Base-by-base conservation (phyloP, 2,329 filamentous ascomycete genomes). In the Ophiosphaerella korrae region DNA sequence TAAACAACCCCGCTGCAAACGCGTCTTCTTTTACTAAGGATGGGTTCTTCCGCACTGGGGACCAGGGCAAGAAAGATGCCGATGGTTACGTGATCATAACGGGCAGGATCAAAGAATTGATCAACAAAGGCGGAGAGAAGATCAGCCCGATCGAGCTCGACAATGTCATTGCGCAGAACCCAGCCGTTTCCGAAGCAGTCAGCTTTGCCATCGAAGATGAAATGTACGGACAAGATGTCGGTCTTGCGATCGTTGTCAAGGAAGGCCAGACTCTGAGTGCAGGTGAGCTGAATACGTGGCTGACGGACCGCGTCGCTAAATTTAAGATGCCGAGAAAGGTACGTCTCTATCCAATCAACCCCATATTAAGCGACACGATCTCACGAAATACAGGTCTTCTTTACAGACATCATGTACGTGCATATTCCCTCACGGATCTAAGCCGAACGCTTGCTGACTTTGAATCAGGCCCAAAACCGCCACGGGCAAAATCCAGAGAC, bases 61-160 rank as follows among this genome's bases (percentile, higher is more conserved):
- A 96, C 68, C 90, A 95, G 74, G 91, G 91, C 42, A 89, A 88
- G 75, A 82, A 85, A 70, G 90, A 95, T 65, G 77, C 84, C 50
- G 89, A 94, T 61, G 89, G 90, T 52, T 95, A 94, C 69, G 78
- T 96, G 9, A 82, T 89, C 67, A 93, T 96, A 74, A 95, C 91
- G 0, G 91, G 91, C n/a, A 82, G 91, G 45, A 95, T 95, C 77
- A 96, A 96, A 80, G 91, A 96, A 75, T 80, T 96, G 45, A 95
- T 96, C 79, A 92, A 92, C 76, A 92, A 93, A 75, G 90, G 88
- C 48, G 90, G 90, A 52, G 90, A 95, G 78, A 94, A 94, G 78
- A 94, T 95, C 70, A 89, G 86, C 60, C 90, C 91, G 1, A 92
- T 94, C 48, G 90, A 95, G 76, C 80, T 95, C 31, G 90, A 95